Conservation (phyloP, 495 filamentous ascomycete genomes). For the Penicillium longicatenatum region DNA sequence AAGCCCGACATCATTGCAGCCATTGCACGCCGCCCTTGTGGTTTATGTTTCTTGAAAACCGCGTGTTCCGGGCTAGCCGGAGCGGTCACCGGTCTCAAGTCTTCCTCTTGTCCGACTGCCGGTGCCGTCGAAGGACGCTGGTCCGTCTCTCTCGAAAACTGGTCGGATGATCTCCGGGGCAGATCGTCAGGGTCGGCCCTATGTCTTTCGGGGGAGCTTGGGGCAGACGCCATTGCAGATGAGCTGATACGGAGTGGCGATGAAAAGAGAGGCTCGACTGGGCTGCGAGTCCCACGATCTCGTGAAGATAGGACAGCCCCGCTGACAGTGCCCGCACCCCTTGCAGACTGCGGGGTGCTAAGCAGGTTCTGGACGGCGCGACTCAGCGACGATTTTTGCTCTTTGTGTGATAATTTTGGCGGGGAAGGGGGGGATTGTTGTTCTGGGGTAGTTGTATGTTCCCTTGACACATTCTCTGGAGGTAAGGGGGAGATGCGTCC, state of each 20-base stretch:
- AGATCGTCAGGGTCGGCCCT: slow-evolving; percentile 11
- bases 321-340: slow-evolving; percentile 40
- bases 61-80: slow-evolving; percentile 15
- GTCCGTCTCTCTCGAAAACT: slow-evolving; percentile 15
- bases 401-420: background rate
- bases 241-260: slow-evolving; percentile 30
- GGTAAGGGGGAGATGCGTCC: slow-evolving; percentile 46
- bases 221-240: slow-evolving; percentile 25
- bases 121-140: slow-evolving; percentile 2
- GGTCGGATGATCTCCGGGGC: slow-evolving; percentile 26
- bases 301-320: slow-evolving; percentile 27
- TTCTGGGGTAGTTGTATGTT: slow-evolving; percentile 56
- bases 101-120: slow-evolving; percentile 5
- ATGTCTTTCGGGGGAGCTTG: slow-evolving; percentile 28
- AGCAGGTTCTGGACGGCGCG: slow-evolving; percentile 23
- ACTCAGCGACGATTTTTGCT: slow-evolving; percentile 10
- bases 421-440: slow-evolving; percentile 4
- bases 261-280: slow-evolving; percentile 25
- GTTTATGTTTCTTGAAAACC: slow-evolving; percentile 22
- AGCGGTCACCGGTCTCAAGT: slow-evolving; percentile 20
- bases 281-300: slow-evolving; percentile 17
- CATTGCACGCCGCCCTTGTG: slow-evolving; percentile 34
- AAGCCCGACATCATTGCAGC: slow-evolving; percentile 45
- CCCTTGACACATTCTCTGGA: slow-evolving; percentile 46
- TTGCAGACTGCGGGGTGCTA: slow-evolving; percentile 40